Conservation (phyloP, 2,329 filamentous ascomycete genomes). For the Ambrosiella cleistominuta region DNA sequence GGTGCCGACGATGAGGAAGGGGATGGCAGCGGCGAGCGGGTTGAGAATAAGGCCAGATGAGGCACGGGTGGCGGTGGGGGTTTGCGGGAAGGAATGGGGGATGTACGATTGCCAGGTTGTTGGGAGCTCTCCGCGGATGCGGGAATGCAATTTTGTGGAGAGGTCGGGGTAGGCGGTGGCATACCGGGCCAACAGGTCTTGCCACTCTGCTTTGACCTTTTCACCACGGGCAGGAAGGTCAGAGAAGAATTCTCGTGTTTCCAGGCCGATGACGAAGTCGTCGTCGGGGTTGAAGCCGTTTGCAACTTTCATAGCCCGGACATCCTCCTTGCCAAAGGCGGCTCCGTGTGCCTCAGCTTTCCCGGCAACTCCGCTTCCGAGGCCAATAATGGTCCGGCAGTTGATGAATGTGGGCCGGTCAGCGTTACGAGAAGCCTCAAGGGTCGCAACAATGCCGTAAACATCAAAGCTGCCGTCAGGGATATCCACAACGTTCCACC, state of each 20-base stretch:
- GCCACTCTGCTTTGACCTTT: constrained; percentile 30
- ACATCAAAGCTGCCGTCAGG: constrained; percentile 35
- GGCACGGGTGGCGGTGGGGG: constrained; percentile 31
- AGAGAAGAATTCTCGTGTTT: constrained; percentile 33
- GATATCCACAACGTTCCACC: constrained; percentile 38
- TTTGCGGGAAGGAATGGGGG: constrained; percentile 27
- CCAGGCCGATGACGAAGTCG: constrained; percentile 23
- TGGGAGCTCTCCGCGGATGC: constrained; percentile 30
- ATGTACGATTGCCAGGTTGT: constrained; percentile 32
- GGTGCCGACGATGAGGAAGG: constrained; percentile 35
- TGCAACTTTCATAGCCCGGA: constrained; percentile 23
- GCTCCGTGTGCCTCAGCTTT: constrained; percentile 39
- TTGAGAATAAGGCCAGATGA: constrained; percentile 32
- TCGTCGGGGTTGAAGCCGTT: constrained; percentile 22
- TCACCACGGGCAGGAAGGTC: constrained; percentile 27
- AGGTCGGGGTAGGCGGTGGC: constrained; percentile 30
- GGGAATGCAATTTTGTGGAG: constrained; percentile 28
- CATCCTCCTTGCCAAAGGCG: constrained; percentile 35
- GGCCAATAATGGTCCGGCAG: constrained; percentile 36
- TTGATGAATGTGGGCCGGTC: constrained; percentile 42
- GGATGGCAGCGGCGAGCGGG: constrained; percentile 29
- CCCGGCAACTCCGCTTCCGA: constrained; percentile 31
- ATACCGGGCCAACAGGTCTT: constrained; percentile 26
- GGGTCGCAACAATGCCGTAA: constrained; percentile 26
- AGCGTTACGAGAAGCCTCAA: constrained; percentile 27